Evolutionary conservation across 768 basidiomycete species (phyloP).

Genomic region (Sistotremastrum niveocremeum): DNA sequence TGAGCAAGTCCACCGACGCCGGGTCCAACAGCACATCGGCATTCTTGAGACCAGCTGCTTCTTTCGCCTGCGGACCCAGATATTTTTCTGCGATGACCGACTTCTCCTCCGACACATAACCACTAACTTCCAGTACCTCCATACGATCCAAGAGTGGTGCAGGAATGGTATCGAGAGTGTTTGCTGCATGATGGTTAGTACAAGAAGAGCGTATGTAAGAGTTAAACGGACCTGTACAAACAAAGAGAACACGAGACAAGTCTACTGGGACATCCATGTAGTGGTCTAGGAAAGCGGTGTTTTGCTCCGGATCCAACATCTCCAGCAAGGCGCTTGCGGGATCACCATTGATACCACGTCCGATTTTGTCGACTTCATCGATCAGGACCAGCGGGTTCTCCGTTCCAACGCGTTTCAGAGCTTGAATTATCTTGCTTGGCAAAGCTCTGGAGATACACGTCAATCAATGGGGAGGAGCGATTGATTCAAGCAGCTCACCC

Average conservation of each 20-base stretch:
- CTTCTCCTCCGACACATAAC: slow-evolving; percentile 92
- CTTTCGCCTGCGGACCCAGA: slow-evolving; percentile 86
- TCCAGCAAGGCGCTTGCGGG: slow-evolving; percentile 83
- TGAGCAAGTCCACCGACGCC: slow-evolving; percentile 70
- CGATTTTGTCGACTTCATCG: slow-evolving; percentile 95
- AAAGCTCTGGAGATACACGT: slow-evolving; percentile 41
- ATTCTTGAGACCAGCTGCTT: slow-evolving; percentile 72
- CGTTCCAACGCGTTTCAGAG: slow-evolving; percentile 82
- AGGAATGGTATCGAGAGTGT: slow-evolving; percentile 87
- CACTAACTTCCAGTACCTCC: slow-evolving; percentile 91
- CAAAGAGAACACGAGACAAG: slow-evolving; percentile 89
- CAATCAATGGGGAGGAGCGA: background rate
- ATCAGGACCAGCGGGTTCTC: slow-evolving; percentile 91
- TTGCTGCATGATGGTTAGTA: slow-evolving; percentile 31
- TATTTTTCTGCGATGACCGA: slow-evolving; percentile 76
- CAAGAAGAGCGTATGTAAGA: no score
- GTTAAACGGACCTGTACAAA: slow-evolving; percentile 58
- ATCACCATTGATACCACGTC: slow-evolving; percentile 82
- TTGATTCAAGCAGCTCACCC: slow-evolving; percentile 35
- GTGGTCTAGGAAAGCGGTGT: slow-evolving; percentile 86
- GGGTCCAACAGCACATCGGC: slow-evolving; percentile 73
- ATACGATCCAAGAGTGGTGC: slow-evolving; percentile 89
- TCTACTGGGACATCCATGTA: slow-evolving; percentile 98
- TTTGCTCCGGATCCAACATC: slow-evolving; percentile 94
- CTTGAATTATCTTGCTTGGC: slow-evolving; percentile 92